Conservation (phyloP, 2,329 filamentous ascomycete species). For the Diaporthe eres region DNA sequence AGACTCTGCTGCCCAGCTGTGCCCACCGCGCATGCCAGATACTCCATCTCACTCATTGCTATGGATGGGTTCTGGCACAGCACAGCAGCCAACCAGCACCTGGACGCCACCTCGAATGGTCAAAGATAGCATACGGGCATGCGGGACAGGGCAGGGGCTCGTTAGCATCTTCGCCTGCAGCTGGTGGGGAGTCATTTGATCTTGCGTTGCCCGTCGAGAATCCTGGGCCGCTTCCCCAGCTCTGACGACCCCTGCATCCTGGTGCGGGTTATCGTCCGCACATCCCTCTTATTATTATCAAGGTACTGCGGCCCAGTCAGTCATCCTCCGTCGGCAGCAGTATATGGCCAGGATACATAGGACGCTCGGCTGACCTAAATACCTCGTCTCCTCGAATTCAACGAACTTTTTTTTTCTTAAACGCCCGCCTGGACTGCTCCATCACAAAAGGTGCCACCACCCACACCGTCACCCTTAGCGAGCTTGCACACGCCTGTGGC, state of each 20-base stretch:
- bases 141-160: conserved; percentile 30
- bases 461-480: conserved; percentile 42
- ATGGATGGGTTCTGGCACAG: conserved; percentile 25
- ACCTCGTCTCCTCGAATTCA: conserved; percentile 11
- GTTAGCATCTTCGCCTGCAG: conserved; percentile 36
- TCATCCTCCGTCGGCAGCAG: conserved; percentile 9
- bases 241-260: conserved; percentile 37
- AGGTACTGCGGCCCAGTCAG: conserved; percentile 34
- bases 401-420: conserved; percentile 29
- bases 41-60: conserved; percentile 17
- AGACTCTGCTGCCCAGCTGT: conserved; percentile 23
- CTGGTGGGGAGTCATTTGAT: conserved; percentile 40
- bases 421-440: conserved; percentile 39
- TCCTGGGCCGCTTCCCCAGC: conserved; percentile 38
- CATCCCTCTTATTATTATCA: conserved; percentile 33
- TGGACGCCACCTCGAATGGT: conserved; percentile 37
- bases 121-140: conserved; percentile 41
- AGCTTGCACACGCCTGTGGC: conserved; percentile 40
- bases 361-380: conserved; percentile 7
- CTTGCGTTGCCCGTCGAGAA: conserved; percentile 31
- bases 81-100: conserved; percentile 23
- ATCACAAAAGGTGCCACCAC: conserved; percentile 39
- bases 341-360: background rate
- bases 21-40: conserved; percentile 20
- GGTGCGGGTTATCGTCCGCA: conserved; percentile 26